These are phyloP conservation scores for Lepidium aucheri DNA, from an alignment of 345 rosid species.

Conservation along the genomic window DNA sequence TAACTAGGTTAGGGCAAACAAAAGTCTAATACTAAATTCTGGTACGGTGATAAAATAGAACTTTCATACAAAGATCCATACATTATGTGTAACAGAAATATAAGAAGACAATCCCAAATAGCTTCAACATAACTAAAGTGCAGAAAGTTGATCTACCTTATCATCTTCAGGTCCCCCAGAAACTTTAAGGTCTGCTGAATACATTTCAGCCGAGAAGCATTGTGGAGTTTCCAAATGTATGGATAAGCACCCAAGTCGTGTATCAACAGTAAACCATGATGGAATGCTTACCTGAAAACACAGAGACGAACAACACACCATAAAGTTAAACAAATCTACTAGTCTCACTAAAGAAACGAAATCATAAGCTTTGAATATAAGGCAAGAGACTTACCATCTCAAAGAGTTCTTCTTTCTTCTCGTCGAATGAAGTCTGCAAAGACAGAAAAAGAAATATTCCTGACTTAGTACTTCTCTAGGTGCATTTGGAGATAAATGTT, in stretches of 20 bases:
- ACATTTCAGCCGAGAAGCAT: conserved; percentile 99
- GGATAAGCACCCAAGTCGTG: conserved; percentile 92
- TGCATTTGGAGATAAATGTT: not conserved
- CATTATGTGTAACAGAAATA: not conserved
- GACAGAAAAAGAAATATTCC: not conserved
- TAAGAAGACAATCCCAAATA: not conserved
- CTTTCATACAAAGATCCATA: not conserved
- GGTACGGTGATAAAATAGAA: not conserved
- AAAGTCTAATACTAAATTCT: not conserved
- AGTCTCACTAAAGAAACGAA: not conserved
- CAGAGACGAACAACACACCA: conserved; percentile 2
- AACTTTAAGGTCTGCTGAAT: conserved; percentile 87
- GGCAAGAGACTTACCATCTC: conserved; percentile 62
- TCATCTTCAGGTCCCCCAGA: conserved; percentile 96
- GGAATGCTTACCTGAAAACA: conserved; percentile 87
- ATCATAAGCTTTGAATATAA: not conserved
- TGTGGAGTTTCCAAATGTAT: conserved; percentile 96
- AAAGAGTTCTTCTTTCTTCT: conserved; percentile 83
- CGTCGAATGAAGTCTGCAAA: conserved; percentile 75
- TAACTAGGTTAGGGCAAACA: not conserved
- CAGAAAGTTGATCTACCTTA: conserved; percentile 44
- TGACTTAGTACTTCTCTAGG: conserved; percentile 2
- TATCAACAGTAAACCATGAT: conserved; percentile 93
- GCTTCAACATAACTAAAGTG: conserved; percentile 6
- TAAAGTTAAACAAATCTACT: not conserved